Evolutionary conservation across 2,329 filamentous ascomycete species (phyloP).

Genomic region (Lachnellula occidentalis): DNA sequence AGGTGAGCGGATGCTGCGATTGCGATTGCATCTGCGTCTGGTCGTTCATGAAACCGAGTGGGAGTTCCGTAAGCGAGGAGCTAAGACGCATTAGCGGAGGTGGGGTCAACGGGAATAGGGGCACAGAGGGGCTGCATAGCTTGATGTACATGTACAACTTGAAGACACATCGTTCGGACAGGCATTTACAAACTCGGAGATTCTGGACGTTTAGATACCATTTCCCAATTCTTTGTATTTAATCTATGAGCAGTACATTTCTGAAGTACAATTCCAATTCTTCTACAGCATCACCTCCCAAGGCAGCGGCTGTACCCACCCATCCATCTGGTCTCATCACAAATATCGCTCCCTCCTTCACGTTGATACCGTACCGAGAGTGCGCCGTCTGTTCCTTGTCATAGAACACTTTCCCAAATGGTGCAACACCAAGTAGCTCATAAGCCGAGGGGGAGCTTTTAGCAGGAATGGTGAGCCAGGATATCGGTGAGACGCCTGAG

Average conservation of each 20-base stretch:
- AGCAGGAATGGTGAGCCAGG: conserved; percentile 41
- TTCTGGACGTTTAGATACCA: neutral
- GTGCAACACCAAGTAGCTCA: conserved; percentile 39
- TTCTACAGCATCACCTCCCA: conserved; percentile 31
- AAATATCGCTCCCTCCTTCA: conserved; percentile 38
- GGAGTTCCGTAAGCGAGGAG: too few species aligned
- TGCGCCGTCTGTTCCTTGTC: conserved; percentile 48
- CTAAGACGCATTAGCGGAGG: too few species aligned
- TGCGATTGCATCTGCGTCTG: too few species aligned
- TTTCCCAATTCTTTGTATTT: neutral
- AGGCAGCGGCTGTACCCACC: conserved; percentile 38
- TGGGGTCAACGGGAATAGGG: too few species aligned
- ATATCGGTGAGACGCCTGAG: conserved; percentile 39
- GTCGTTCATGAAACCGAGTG: too few species aligned
- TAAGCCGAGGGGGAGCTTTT: conserved; percentile 37
- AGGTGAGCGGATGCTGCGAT: too few species aligned
- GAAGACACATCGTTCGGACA: neutral
- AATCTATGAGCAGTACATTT: conserved; percentile 31
- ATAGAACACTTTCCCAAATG: conserved; percentile 49
- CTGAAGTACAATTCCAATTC: conserved; percentile 48
- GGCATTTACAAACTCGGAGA: neutral
- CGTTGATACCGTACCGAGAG: conserved; percentile 32
- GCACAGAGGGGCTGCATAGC: too few species aligned
- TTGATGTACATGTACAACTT: too few species aligned
- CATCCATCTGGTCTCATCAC: conserved; percentile 52